These are phyloP conservation scores for Aureobasidium leucospermi DNA, from an alignment of 2,329 filamentous ascomycete species.

Conservation along the genomic window DNA sequence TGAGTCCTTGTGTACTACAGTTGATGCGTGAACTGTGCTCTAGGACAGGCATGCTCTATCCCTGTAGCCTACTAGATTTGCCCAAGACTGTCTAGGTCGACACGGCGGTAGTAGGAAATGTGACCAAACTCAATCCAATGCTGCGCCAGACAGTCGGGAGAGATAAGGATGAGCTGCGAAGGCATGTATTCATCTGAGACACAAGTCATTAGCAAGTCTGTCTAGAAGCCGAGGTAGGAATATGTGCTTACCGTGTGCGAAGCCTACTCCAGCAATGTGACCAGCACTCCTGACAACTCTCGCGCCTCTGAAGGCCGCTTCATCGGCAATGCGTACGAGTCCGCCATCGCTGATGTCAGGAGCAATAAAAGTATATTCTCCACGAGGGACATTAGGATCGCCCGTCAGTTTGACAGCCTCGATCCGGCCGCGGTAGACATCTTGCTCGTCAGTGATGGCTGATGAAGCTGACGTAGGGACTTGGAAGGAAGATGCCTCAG, in stretches of 20 bases:
- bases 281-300: slow-evolving; percentile 66
- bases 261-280: slow-evolving; percentile 69
- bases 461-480: background rate
- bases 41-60: no score
- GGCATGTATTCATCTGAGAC: slow-evolving; percentile 63
- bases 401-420: slow-evolving; percentile 88
- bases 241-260: slow-evolving; percentile 56
- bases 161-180: slow-evolving; percentile 71
- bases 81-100: slow-evolving; percentile 33
- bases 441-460: background rate
- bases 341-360: slow-evolving; percentile 67
- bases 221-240: background rate
- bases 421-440: slow-evolving; percentile 57
- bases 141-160: slow-evolving; percentile 68
- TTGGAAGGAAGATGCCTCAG: background rate
- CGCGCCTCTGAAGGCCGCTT: slow-evolving; percentile 64
- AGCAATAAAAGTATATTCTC: slow-evolving; percentile 73
- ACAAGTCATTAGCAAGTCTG: background rate
- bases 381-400: slow-evolving; percentile 81
- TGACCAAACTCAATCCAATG: slow-evolving; percentile 62
- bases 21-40: no score
- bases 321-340: slow-evolving; percentile 55
- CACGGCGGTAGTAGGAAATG: slow-evolving; percentile 42
- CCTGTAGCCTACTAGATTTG: background rate
- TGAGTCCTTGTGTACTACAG: background rate